Conservation (phyloP, 345 rosid genomes). For the Salix viminalis region DNA sequence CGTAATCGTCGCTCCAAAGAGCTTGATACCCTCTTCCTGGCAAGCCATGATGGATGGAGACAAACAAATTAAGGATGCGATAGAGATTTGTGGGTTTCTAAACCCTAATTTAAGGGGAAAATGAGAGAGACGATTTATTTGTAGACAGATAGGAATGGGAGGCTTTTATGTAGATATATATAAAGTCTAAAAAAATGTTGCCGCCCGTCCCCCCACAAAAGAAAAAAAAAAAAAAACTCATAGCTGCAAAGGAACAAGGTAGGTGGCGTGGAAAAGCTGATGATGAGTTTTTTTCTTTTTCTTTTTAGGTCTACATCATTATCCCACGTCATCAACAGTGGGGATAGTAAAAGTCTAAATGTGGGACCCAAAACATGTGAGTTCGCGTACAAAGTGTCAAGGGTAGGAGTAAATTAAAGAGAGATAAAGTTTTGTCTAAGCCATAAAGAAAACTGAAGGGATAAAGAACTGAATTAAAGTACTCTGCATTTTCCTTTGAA, state of each 20-base stretch:
- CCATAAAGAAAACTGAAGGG: neutral
- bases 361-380: slow-evolving; percentile 30
- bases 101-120: neutral
- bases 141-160: neutral
- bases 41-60: slow-evolving; percentile 41
- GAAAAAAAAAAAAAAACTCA: slow-evolving; percentile 8
- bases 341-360: slow-evolving; percentile 5
- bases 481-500: slow-evolving; percentile 21
- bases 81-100: neutral
- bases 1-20: slow-evolving; percentile 74
- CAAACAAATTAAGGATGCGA: slow-evolving; percentile 7
- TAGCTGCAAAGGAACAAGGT: slow-evolving; percentile 28
- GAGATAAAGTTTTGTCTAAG: slow-evolving; percentile 4
- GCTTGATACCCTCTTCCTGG: slow-evolving; percentile 67
- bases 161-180: slow-evolving; percentile 1
- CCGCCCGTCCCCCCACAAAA: too few species aligned
- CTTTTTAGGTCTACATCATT: slow-evolving; percentile 38
- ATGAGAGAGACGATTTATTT: slow-evolving; percentile 10
- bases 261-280: slow-evolving; percentile 54
- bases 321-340: slow-evolving; percentile 39
- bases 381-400: slow-evolving; percentile 35
- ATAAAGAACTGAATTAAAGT: slow-evolving; percentile 4
- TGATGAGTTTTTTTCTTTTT: slow-evolving; percentile 37
- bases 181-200: slow-evolving; percentile 14
- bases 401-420: slow-evolving; percentile 8